A percentile compares a stretch with the other conserved stretches of the same genome.
Evolutionary conservation across 176 grass and related monocot genomes (phyloP).

Genomic region (Pontederia paniculata): DNA sequence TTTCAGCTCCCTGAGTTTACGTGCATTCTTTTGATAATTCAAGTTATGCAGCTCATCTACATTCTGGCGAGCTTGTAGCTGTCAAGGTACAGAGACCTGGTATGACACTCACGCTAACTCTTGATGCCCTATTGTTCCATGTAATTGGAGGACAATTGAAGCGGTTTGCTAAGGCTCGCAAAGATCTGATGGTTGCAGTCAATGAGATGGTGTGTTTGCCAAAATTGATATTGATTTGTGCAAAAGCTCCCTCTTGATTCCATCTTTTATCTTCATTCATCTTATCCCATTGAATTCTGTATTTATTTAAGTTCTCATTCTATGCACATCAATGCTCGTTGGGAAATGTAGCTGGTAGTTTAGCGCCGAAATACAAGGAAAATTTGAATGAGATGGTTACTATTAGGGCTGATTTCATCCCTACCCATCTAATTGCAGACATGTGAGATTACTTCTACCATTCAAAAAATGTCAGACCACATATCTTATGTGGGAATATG

Average conservation of each 20-base stretch:
- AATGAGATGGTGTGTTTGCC: constrained; percentile 72
- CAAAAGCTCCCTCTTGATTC: background rate
- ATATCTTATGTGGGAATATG: too few species aligned
- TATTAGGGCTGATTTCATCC: too few species aligned
- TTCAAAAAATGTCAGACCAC: too few species aligned
- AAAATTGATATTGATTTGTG: background rate
- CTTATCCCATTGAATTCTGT: background rate
- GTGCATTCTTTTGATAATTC: constrained; percentile 91
- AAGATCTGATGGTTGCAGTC: constrained; percentile 90
- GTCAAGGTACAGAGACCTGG: constrained; percentile 97
- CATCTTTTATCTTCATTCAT: background rate
- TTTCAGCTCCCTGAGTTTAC: constrained; percentile 46
- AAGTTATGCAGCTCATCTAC: constrained; percentile 99
- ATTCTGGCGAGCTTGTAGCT: constrained; percentile 82
- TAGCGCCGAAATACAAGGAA: too few species aligned
- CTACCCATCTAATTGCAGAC: too few species aligned
- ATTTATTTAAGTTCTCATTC: too few species aligned
- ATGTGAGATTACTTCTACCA: too few species aligned
- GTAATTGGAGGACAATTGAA: constrained; percentile 96
- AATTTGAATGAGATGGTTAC: too few species aligned
- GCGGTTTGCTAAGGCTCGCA: constrained; percentile 89
- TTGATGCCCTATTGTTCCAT: constrained; percentile 90
- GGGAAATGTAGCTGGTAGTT: too few species aligned
- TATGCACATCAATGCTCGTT: too few species aligned
- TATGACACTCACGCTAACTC: constrained; percentile 66